These are phyloP conservation scores for Lactarius hengduanensis DNA, from an alignment of 768 basidiomycete genomes.

Conservation along the genomic window DNA sequence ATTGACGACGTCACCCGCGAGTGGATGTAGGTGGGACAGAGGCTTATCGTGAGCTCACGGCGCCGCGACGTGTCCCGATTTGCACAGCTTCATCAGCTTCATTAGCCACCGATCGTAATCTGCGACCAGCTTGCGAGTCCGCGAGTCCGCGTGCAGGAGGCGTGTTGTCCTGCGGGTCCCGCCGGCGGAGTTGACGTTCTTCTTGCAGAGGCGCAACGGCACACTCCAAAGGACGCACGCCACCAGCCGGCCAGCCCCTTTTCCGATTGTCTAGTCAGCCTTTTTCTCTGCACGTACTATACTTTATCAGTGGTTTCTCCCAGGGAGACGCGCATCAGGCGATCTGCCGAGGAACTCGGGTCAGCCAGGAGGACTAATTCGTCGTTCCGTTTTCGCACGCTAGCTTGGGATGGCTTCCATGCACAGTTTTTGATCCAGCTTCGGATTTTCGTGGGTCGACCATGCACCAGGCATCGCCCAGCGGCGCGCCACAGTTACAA, in stretches of 20 bases:
- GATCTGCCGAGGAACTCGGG: background rate
- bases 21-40: no score
- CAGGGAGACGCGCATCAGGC: background rate
- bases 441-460: background rate
- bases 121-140: background rate
- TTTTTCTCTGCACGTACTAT: no score
- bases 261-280: no score
- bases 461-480: background rate
- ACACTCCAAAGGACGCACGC: background rate
- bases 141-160: background rate
- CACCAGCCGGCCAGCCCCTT: background rate
- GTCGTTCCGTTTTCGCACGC: background rate
- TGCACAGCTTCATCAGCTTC: slow-evolving; percentile 14
- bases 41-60: no score
- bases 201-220: background rate
- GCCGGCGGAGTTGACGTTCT: background rate
- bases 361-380: background rate
- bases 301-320: background rate
- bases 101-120: slow-evolving; percentile 25
- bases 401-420: background rate
- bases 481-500: slow-evolving; percentile 4
- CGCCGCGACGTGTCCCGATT: slow-evolving; percentile 10
- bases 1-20: background rate
- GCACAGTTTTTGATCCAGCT: background rate
- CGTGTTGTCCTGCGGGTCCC: background rate